Conservation (phyloP, 2,329 filamentous ascomycete genomes). For the Pleomassaria siparia region DNA sequence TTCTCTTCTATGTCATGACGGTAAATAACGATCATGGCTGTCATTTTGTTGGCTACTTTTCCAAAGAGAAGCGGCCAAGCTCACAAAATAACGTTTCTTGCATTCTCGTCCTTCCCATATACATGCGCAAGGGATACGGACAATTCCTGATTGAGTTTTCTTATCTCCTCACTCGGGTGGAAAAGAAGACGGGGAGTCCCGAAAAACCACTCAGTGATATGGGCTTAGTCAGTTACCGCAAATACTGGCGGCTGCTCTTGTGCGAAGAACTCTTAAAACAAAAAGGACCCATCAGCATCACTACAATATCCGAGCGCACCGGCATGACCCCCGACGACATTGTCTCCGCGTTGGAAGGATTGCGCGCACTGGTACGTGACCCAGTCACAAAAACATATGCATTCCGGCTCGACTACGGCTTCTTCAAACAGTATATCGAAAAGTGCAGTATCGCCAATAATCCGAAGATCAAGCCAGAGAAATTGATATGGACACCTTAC, state of each 20-base stretch:
- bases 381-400: conserved; percentile 87
- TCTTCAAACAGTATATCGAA: conserved; percentile 82
- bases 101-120: conserved; percentile 92
- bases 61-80: conserved; percentile 93
- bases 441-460: conserved; percentile 91
- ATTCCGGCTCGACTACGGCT: conserved; percentile 80
- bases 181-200: conserved; percentile 90
- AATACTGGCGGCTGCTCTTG: conserved; percentile 91
- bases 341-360: conserved; percentile 85
- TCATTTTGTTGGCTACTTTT: conserved; percentile 99
- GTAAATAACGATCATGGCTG: conserved; percentile 90
- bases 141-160: conserved; percentile 98
- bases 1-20: conserved; percentile 95
- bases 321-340: conserved; percentile 97
- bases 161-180: conserved; percentile 89
- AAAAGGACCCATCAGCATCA: conserved; percentile 58
- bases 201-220: conserved; percentile 98
- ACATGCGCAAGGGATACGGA: conserved; percentile 95
- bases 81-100: conserved; percentile 98
- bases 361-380: conserved; percentile 87
- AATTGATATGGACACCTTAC: conserved; percentile 92
- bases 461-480: conserved; percentile 76
- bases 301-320: conserved; percentile 78
- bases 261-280: conserved; percentile 78
- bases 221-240: conserved; percentile 94